A percentile compares a stretch with the other conserved stretches of the same genome.
Evolutionary conservation across 1,284 basidiomycete genomes (phyloP).

Genomic region (Ganoderma lingzhi): DNA sequence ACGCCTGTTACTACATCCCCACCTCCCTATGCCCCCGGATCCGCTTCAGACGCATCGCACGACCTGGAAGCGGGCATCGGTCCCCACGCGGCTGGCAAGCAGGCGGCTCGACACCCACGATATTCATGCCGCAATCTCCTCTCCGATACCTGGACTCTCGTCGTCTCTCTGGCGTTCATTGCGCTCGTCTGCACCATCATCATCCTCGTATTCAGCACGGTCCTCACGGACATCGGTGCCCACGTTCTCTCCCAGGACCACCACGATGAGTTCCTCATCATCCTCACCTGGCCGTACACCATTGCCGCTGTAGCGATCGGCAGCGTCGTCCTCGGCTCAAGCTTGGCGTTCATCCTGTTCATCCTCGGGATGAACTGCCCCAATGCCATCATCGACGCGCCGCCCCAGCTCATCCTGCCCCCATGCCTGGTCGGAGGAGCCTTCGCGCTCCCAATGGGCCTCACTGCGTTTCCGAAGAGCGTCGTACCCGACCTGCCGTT

Average conservation of each 20-base stretch:
- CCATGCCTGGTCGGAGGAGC: not conserved
- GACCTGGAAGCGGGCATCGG: not conserved
- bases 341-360: not conserved
- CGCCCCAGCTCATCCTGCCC: not conserved
- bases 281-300: constrained; percentile 4
- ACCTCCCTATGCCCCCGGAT: not conserved
- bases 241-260: constrained; percentile 2
- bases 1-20: not conserved
- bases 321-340: not conserved
- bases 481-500: not conserved
- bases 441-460: not conserved
- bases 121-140: not conserved
- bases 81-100: not conserved
- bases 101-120: not conserved
- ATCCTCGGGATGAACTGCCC: not conserved
- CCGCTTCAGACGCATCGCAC: not conserved
- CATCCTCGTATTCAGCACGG: not conserved
- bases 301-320: not conserved
- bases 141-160: not conserved
- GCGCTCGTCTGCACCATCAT: constrained; percentile 4
- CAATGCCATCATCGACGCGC: not conserved
- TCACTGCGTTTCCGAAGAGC: not conserved
- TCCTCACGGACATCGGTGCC: not conserved
- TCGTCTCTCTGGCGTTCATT: not conserved
- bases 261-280: not conserved